A percentile compares a stretch with the other conserved stretches of the same genome.
These are phyloP conservation scores for Entonaema liquescens DNA, from an alignment of 495 filamentous ascomycete genomes.

Conservation along the genomic window DNA sequence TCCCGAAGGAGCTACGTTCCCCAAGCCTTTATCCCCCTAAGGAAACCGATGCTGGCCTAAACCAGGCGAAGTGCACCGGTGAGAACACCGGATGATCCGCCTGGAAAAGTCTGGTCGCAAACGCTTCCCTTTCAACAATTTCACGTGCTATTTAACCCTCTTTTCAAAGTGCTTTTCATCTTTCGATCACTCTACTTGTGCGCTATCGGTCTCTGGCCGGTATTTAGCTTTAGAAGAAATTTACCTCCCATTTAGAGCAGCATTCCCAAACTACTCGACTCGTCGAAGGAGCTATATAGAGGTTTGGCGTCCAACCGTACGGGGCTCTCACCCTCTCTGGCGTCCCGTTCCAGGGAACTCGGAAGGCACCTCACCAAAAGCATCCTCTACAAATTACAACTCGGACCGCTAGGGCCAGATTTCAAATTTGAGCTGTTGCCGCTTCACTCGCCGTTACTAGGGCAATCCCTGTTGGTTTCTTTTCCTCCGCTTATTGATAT, in stretches of 20 bases:
- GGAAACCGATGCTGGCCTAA: conserved; percentile 10
- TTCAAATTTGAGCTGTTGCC: conserved; percentile 72
- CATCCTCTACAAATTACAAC: conserved; percentile 75
- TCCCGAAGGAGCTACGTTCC: conserved; percentile 10
- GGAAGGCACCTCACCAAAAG: conserved; percentile 62
- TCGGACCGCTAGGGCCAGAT: conserved; percentile 63
- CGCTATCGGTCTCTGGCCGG: conserved; percentile 13
- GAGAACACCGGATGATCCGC: conserved; percentile 12
- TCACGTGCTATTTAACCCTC: conserved; percentile 14
- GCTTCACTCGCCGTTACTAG: conserved; percentile 14
- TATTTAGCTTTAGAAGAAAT: conserved; percentile 72
- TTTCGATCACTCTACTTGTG: conserved; percentile 15
- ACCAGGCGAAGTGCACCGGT: conserved; percentile 11
- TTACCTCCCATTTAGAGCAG: conserved; percentile 75
- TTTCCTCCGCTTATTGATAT: conserved; percentile 15
- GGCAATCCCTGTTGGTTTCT: conserved; percentile 14
- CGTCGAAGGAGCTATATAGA: conserved; percentile 69
- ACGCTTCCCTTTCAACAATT: conserved; percentile 15
- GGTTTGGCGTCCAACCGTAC: conserved; percentile 59
- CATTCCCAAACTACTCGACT: conserved; percentile 77
- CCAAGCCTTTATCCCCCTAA: conserved; percentile 1
- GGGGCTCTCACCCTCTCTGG: conserved; percentile 71
- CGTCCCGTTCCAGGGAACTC: conserved; percentile 70
- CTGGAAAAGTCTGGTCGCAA: conserved; percentile 12
- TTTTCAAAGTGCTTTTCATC: conserved; percentile 14